These are phyloP conservation scores for Aeminium ludgeri DNA, from an alignment of 495 filamentous ascomycete genomes.

Conservation along the genomic window DNA sequence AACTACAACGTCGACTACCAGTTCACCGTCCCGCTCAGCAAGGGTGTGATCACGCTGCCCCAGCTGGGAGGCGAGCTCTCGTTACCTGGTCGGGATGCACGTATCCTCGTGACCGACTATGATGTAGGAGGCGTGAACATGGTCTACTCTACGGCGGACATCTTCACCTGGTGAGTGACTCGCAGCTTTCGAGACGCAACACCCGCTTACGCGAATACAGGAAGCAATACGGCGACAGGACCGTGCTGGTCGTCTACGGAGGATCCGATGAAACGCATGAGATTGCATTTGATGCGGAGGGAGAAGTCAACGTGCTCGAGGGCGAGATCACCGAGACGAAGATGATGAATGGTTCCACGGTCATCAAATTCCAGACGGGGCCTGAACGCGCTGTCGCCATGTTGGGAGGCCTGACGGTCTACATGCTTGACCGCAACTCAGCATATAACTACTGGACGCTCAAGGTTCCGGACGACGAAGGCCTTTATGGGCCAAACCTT, in stretches of 20 bases:
- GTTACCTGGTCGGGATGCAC: slow-evolving; percentile 57
- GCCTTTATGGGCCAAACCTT: slow-evolving; percentile 30
- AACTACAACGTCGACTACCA: slow-evolving; percentile 41
- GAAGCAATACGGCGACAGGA: slow-evolving; percentile 40
- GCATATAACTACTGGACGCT: slow-evolving; percentile 64
- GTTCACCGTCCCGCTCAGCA: slow-evolving; percentile 42
- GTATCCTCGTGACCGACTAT: slow-evolving; percentile 61
- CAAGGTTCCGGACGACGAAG: slow-evolving; percentile 31
- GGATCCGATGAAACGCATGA: slow-evolving; percentile 55
- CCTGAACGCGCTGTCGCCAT: slow-evolving; percentile 36
- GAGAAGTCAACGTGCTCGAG: slow-evolving; percentile 32
- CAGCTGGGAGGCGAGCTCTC: slow-evolving; percentile 44
- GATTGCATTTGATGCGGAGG: slow-evolving; percentile 34
- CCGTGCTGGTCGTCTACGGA: slow-evolving; percentile 53
- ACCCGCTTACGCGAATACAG: slow-evolving; percentile 6
- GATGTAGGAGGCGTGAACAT: slow-evolving; percentile 41
- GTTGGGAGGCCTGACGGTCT: slow-evolving; percentile 37
- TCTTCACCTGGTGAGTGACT: slow-evolving; percentile 43
- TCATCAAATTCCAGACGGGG: slow-evolving; percentile 41
- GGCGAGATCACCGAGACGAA: slow-evolving; percentile 31
- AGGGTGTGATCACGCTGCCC: slow-evolving; percentile 44
- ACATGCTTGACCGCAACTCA: slow-evolving; percentile 50
- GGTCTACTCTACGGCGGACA: slow-evolving; percentile 59
- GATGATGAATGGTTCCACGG: slow-evolving; percentile 27
- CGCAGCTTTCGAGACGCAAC: background rate